Conservation (phyloP, 1,284 basidiomycete species). For the Pulveroboletus sp. region DNA sequence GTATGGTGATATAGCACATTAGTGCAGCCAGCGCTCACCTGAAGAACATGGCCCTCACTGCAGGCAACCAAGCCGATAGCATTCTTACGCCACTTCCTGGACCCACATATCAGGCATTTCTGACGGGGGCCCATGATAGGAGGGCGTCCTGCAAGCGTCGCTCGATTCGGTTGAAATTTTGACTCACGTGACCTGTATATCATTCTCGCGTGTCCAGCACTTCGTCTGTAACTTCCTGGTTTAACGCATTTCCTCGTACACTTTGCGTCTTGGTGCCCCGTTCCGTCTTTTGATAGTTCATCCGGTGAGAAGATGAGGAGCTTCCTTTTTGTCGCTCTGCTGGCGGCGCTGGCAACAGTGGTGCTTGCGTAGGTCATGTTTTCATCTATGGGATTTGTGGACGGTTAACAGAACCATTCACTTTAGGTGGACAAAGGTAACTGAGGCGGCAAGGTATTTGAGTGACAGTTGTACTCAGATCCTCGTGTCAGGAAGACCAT, state of each 20-base stretch:
- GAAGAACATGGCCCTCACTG: conserved; percentile 75
- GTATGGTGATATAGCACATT: not conserved
- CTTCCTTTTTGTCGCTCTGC: conserved; percentile 35
- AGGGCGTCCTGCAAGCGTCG: not conserved
- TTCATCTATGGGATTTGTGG: not conserved
- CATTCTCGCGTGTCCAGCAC: not conserved
- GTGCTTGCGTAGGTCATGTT: conserved; percentile 45
- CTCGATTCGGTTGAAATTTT: not conserved
- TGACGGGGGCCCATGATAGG: conserved; percentile 50
- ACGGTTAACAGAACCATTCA: not conserved
- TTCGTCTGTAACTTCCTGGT: not conserved
- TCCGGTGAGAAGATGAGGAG: conserved; percentile 37
- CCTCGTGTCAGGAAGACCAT: conserved; percentile 68
- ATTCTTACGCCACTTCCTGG: conserved; percentile 76
- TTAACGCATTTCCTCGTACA: not conserved
- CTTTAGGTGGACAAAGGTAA: conserved; percentile 68
- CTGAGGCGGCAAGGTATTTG: conserved; percentile 10
- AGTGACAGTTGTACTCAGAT: conserved; percentile 6
- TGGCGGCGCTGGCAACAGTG: conserved; percentile 42
- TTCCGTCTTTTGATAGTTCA: not conserved
- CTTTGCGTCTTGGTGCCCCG: not conserved
- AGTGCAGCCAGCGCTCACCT: conserved; percentile 42
- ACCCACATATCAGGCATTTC: conserved; percentile 67
- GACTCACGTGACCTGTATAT: conserved; percentile 18
- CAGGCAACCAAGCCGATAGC: conserved; percentile 69